These are phyloP conservation scores for Colletotrichum tanaceti DNA, from an alignment of 2,329 filamentous ascomycete species.

Conservation along the genomic window DNA sequence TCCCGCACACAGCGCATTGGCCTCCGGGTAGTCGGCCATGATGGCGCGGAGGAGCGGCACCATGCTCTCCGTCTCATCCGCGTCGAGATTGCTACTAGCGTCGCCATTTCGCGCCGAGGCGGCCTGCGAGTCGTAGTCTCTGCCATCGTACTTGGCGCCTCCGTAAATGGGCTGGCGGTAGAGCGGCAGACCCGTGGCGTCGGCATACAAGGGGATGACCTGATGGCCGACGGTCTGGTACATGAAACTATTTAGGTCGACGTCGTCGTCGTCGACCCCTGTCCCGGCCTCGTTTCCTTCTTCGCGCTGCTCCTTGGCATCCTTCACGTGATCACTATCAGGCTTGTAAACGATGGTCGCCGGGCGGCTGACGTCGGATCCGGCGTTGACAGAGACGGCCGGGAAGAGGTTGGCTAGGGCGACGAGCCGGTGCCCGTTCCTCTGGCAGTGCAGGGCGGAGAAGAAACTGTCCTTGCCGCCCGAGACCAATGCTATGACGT, in stretches of 20 bases:
- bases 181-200: conserved; percentile 82
- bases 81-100: conserved; percentile 39
- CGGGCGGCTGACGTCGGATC: conserved; percentile 25
- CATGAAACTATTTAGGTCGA: conserved; percentile 95
- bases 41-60: conserved; percentile 78
- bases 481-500: conserved; percentile 92
- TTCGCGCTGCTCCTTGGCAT: neutral
- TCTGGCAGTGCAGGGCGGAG: conserved; percentile 88
- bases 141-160: conserved; percentile 73
- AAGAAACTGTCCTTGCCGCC: conserved; percentile 98
- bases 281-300: conserved; percentile 10
- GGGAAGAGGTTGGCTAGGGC: conserved; percentile 92
- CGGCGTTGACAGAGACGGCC: conserved; percentile 36
- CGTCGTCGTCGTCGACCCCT: conserved; percentile 45
- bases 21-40: conserved; percentile 76
- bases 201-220: conserved; percentile 85
- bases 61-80: conserved; percentile 91
- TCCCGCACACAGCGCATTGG: conserved; percentile 88
- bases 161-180: conserved; percentile 84
- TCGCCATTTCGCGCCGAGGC: conserved; percentile 41
- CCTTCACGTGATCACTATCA: conserved; percentile 4
- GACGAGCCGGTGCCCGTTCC: conserved; percentile 85
- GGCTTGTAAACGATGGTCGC: conserved; percentile 32
- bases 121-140: conserved; percentile 70
- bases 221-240: conserved; percentile 97